phyloP scores from a whole-genome alignment of 2,329 filamentous ascomycete genomes.

The Aspergillus ibericus region DNA sequence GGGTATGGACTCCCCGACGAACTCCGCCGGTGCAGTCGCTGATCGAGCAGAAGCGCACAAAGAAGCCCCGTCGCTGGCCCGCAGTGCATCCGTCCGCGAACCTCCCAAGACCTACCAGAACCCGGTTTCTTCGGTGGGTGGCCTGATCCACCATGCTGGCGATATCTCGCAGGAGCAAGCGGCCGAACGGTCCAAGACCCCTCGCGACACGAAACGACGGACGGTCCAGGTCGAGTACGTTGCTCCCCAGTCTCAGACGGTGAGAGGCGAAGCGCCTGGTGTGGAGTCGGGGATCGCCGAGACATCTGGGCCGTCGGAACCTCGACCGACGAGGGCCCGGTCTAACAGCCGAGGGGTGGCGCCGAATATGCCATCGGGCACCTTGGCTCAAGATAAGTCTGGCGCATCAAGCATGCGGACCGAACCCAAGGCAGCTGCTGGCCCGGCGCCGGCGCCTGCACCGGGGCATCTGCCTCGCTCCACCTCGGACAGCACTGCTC shows the following conservation, averaged over 20 bases:
- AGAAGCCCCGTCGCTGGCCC: constrained; percentile 66
- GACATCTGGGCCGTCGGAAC: constrained; percentile 20
- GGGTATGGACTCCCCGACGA: constrained; percentile 43
- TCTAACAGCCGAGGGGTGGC: constrained; percentile 16
- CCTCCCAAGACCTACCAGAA: constrained; percentile 66
- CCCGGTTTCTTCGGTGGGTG: constrained; percentile 51
- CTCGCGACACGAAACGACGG: constrained; percentile 82
- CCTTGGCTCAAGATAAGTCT: constrained; percentile 5
- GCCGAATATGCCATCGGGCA: constrained; percentile 5
- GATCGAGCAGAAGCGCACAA: constrained; percentile 45
- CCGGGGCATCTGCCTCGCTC: constrained; percentile 54
- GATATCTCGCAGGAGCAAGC: constrained; percentile 69
- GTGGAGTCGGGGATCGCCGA: constrained; percentile 13
- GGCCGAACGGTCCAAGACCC: constrained; percentile 62
- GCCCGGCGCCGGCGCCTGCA: constrained; percentile 44
- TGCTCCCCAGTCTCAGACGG: constrained; percentile 81
- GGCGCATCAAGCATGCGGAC: constrained; percentile 7
- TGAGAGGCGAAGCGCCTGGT: constrained; percentile 59
- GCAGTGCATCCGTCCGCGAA: constrained; percentile 91
- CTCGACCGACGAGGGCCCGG: constrained; percentile 48
- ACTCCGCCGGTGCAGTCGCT: constrained; percentile 1
- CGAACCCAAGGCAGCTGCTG: constrained; percentile 20
- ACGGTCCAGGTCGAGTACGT: constrained; percentile 99
- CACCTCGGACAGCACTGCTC: constrained; percentile 58
- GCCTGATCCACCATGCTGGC: constrained; percentile 70